Base-by-base conservation (phyloP, 1,284 basidiomycete genomes). In the Retiboletus fuscus region DNA sequence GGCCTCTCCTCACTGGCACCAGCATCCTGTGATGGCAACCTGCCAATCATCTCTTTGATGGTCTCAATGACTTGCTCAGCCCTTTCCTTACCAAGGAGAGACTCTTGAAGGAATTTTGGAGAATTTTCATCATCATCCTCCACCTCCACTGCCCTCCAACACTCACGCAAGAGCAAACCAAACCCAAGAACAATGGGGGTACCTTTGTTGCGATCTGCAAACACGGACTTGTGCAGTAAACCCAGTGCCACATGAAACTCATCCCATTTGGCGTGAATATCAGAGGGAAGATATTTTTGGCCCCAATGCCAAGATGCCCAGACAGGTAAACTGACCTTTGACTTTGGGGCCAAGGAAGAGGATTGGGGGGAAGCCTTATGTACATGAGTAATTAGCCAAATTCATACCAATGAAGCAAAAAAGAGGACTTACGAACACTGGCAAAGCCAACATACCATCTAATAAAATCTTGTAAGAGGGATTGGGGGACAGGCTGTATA, bases 121-220 rank as follows among this genome's bases (percentile, higher is more conserved):
- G 55, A 58, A 16, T 58, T 51, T 8, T 57, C 58, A 61, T 61
- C 58, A 61, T 61, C 39, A 43, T 41, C 58, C 22, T 61, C 58
- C 39, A 43, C 39, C 22, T 61, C 39, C 22, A 61, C 39, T 24
- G 58, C 58, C 58, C 58, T 61, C 58, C 58, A 61, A 43, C 58
- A 61, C 39, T 61, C 39, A 41, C 16, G 39, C 34, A 41, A 26
- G 39, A 61, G 39, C 39, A 61, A 43, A 61, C n/a, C 58, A 41
- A 41, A 26, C 11, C 24, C 39, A 5, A 61, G 58, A n/a, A 61
- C 58, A 41, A 61, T 26, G 0, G 58, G 39, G 12, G 39, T 61
- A n/a, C 58, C 39, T 26, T 43, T 61, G 22, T 61, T 61, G 22
- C n/a, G 34, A 43, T 61, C 39, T n/a, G 39, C 39, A 61, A 61